Evolutionary conservation across 805 yeast genomes (phyloP).

Genomic region (Candida coquimbonensis): DNA sequence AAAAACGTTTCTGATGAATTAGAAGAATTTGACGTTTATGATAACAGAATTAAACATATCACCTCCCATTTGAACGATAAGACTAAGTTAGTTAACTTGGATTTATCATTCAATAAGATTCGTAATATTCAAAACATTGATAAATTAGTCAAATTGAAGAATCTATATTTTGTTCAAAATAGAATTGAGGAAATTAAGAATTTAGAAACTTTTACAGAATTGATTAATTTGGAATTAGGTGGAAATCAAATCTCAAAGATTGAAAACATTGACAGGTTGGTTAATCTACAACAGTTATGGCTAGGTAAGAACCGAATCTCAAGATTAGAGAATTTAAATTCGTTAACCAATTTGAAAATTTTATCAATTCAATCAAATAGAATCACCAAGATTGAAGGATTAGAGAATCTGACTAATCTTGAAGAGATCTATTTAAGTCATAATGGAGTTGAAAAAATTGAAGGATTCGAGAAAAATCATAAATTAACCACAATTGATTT

Average conservation of each 20-base stretch:
- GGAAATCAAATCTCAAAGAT: conserved; percentile 69
- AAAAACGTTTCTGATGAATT: conserved; percentile 53
- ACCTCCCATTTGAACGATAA: conserved; percentile 62
- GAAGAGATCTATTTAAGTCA: conserved; percentile 87
- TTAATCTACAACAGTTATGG: conserved; percentile 73
- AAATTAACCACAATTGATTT: conserved; percentile 74
- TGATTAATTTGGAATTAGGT: conserved; percentile 79
- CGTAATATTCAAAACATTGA: conserved; percentile 77
- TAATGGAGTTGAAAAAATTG: conserved; percentile 69
- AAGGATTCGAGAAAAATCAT: conserved; percentile 64
- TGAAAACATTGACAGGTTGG: conserved; percentile 49
- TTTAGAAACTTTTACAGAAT: conserved; percentile 44
- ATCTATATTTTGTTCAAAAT: conserved; percentile 84
- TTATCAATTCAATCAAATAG: conserved; percentile 86
- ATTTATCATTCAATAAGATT: conserved; percentile 85
- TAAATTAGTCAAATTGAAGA: conserved; percentile 50
- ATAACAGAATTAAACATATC: conserved; percentile 84
- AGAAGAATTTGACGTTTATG: conserved; percentile 83
- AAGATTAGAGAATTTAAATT: conserved; percentile 53
- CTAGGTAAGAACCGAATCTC: conserved; percentile 80
- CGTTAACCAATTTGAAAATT: conserved; percentile 56
- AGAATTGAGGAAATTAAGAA: conserved; percentile 68
- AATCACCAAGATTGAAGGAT: conserved; percentile 70
- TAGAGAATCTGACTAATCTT: conserved; percentile 61
- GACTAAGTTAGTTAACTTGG: conserved; percentile 51